Conservation (phyloP, 2,329 filamentous ascomycete genomes). For the Sarocladium strictum region DNA sequence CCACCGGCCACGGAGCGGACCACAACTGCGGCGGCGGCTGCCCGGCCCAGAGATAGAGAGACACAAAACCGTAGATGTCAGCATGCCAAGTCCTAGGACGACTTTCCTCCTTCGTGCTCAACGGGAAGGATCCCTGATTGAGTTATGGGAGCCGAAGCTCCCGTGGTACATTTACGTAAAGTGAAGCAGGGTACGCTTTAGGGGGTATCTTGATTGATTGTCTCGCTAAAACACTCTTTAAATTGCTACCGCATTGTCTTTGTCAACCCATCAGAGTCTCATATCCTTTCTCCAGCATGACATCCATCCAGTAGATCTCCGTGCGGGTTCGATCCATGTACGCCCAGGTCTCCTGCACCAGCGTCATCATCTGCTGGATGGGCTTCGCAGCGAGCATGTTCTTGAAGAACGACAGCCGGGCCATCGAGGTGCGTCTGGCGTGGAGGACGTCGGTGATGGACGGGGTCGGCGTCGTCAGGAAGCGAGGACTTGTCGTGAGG, state of each 20-base stretch:
- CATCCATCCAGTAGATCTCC: constrained; percentile 39
- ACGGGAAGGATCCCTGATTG: too few species aligned
- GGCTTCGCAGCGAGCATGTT: constrained; percentile 34
- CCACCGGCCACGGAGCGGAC: too few species aligned
- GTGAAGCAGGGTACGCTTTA: too few species aligned
- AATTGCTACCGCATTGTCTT: neutral
- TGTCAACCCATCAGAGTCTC: constrained; percentile 22
- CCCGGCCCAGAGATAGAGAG: too few species aligned
- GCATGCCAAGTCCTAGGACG: neutral
- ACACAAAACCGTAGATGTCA: too few species aligned
- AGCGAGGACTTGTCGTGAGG: constrained; percentile 29
- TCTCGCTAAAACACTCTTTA: neutral
- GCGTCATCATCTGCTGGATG: constrained; percentile 30
- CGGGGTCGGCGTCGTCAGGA: neutral
- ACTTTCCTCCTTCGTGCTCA: too few species aligned
- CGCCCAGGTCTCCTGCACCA: constrained; percentile 37
- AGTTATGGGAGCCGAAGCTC: too few species aligned
- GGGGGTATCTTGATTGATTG: neutral
- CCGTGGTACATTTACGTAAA: too few species aligned
- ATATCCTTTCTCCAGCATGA: constrained; percentile 25
- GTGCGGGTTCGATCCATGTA: constrained; percentile 14
- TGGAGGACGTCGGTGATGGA: constrained; percentile 9
- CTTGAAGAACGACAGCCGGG: constrained; percentile 28
- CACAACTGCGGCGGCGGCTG: too few species aligned
- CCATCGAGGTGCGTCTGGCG: neutral